Percentiles rank a stretch among this genome's conserved stretches.
These are phyloP conservation scores for Favolaschia claudopus DNA, from an alignment of 768 basidiomycete species.

Conservation along the genomic window DNA sequence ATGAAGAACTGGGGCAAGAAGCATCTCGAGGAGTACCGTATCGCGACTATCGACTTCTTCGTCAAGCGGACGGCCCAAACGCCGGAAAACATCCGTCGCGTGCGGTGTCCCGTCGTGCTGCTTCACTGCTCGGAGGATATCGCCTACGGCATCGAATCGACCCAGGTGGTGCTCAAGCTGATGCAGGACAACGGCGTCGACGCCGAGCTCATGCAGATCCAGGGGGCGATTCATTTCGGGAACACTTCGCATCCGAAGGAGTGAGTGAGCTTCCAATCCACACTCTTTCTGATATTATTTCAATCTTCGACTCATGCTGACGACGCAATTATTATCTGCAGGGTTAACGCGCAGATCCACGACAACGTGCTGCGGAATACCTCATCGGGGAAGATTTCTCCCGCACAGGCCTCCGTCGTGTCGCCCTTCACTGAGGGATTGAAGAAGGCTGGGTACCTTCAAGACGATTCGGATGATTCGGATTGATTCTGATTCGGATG, in stretches of 20 bases:
- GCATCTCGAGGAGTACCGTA: conserved; percentile 5
- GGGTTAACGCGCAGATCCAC: conserved; percentile 10
- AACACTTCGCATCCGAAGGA: conserved; percentile 31
- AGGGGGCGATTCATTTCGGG: conserved; percentile 38
- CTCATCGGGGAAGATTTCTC: no score
- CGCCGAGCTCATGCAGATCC: conserved; percentile 31
- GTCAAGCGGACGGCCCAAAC: conserved; percentile 20
- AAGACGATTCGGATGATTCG: no score
- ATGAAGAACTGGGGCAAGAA: conserved; percentile 24
- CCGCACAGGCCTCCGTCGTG: no score
- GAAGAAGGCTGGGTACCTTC: no score
- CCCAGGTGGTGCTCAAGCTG: conserved; percentile 27
- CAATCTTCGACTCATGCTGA: background rate
- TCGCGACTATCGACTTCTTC: conserved; percentile 28
- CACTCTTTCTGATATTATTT: background rate
- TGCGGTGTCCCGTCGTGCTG: conserved; percentile 35
- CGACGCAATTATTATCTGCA: no score
- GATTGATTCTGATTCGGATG: no score
- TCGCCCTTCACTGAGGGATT: no score
- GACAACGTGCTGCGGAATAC: conserved; percentile 5
- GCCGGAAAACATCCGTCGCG: conserved; percentile 15
- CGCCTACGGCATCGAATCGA: conserved; percentile 34
- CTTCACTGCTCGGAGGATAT: conserved; percentile 40
- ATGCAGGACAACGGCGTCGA: conserved; percentile 31
- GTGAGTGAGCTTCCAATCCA: no score